Evolutionary conservation across 495 filamentous ascomycete genomes (phyloP), one percentile per base, ranked within the genome.

Genomic region (Talaromyces ruber): DNA sequence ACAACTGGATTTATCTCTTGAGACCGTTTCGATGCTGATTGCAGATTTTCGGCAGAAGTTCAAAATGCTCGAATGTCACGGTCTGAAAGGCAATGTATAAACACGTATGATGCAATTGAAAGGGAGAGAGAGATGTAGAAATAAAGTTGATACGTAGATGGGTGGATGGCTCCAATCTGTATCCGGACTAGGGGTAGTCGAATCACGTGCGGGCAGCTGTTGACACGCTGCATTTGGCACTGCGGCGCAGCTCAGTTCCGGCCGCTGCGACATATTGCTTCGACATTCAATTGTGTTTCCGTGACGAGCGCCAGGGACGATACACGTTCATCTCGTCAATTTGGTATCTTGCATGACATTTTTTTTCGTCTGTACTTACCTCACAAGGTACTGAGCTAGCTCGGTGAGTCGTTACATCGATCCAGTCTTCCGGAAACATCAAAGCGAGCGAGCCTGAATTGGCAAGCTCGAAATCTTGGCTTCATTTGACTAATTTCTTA

Each of bases 331-430:
- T 11, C 21, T 22, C 16, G 21, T 47, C 43, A 21, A 47, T 9
- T 47, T 21, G 6, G 1, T n/a, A 9, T 47, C 43, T 47, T 21
- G 54, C 6, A 57, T 30, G 11, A 53, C 26, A 14, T 11, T 21
- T 16, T 12, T 2, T 28, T 24, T n/a, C 9, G n/a, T 2, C 18
- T 45, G 43, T 47, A 26, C 50, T 53, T 9, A 53, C 9, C 6
- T 53, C 16, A n/a, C 57, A 25, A 39, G 34, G 57, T 45, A 12
- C 14, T 34, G 21, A 22, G 57, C 34, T 59, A 39, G 18, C 32
- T 59, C 57, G 32, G 57, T 59, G 22, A 53, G 50, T 53, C 43
- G 43, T 47, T 21, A n/a, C 16, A 47, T 47, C 43, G 43, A 47
- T 21, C 34, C n/a, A 47, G n/a, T 47, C 18, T 47, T 47, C 16